phyloP scores from a whole-genome alignment of 1,284 basidiomycete species.

The Singerocomus inundabilis region DNA sequence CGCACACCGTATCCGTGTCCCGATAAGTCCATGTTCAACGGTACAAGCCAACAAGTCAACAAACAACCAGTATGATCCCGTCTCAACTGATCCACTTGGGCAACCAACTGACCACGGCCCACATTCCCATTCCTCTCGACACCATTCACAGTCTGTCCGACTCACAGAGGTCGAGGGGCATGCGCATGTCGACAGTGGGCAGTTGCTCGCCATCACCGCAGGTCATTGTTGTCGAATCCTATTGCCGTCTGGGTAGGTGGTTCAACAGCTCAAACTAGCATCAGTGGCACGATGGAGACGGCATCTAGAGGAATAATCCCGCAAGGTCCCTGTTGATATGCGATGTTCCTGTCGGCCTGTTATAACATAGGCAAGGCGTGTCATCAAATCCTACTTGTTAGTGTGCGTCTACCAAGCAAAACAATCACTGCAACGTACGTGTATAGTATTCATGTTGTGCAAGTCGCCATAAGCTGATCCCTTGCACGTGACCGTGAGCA shows the following conservation, averaged over 20 bases:
- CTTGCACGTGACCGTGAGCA: no score
- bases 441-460: not conserved
- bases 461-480: no score
- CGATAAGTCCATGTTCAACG: not conserved
- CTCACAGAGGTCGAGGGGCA: not conserved
- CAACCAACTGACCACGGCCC: slow-evolving; percentile 5
- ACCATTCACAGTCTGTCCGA: not conserved
- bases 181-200: slow-evolving; percentile 5
- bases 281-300: not conserved
- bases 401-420: not conserved
- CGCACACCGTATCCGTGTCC: no score
- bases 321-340: not conserved
- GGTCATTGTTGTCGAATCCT: not conserved
- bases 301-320: not conserved
- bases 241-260: not conserved
- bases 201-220: not conserved
- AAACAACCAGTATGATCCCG: no score
- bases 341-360: no score
- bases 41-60: not conserved
- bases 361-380: not conserved
- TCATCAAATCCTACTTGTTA: not conserved
- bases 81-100: no score
- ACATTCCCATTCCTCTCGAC: slow-evolving; percentile 1
- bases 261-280: not conserved
- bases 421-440: not conserved